A percentile compares a stretch with the other conserved stretches of the same genome.
These are phyloP conservation scores for Hericium rajendrae DNA, from an alignment of 768 basidiomycete genomes.

Conservation along the genomic window DNA sequence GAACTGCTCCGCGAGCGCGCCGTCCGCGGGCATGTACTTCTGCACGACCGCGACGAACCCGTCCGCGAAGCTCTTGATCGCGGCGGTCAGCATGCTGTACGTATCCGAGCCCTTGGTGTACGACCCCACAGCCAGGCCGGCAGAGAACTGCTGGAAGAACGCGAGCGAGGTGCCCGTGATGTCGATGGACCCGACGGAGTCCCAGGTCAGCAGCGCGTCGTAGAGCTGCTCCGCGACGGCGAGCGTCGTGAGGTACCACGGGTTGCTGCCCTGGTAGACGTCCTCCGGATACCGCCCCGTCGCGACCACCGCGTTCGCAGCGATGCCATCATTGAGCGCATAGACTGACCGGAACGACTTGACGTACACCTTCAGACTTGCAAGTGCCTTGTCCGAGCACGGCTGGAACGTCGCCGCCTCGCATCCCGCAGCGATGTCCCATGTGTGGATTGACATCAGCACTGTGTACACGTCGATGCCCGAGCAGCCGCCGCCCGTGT, in stretches of 20 bases:
- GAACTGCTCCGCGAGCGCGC: constrained; percentile 59
- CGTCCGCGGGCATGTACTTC: constrained; percentile 52
- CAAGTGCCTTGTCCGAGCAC: constrained; percentile 70
- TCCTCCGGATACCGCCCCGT: constrained; percentile 79
- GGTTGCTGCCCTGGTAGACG: constrained; percentile 60
- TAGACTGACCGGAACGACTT: constrained; percentile 68
- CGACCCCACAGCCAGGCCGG: constrained; percentile 41
- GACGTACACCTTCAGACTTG: constrained; percentile 60
- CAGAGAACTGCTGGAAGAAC: constrained; percentile 58
- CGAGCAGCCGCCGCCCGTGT: constrained; percentile 64
- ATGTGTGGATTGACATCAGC: constrained; percentile 66
- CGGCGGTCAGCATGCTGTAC: constrained; percentile 39
- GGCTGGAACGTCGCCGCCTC: constrained; percentile 73
- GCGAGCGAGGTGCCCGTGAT: constrained; percentile 55
- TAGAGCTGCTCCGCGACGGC: constrained; percentile 78
- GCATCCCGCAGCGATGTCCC: constrained; percentile 63
- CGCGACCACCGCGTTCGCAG: constrained; percentile 46
- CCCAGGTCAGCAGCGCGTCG: constrained; percentile 61
- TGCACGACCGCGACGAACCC: constrained; percentile 50
- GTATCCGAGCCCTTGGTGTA: constrained; percentile 38
- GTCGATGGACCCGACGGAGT: constrained; percentile 35
- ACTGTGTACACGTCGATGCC: constrained; percentile 40
- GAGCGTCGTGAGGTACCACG: constrained; percentile 67
- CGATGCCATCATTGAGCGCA: constrained; percentile 49
- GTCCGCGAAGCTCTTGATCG: constrained; percentile 50